A percentile compares a stretch with the other conserved stretches of the same genome.
phyloP scores from a whole-genome alignment of 2,329 filamentous ascomycete species.

The Trichoderma guizhouense region DNA sequence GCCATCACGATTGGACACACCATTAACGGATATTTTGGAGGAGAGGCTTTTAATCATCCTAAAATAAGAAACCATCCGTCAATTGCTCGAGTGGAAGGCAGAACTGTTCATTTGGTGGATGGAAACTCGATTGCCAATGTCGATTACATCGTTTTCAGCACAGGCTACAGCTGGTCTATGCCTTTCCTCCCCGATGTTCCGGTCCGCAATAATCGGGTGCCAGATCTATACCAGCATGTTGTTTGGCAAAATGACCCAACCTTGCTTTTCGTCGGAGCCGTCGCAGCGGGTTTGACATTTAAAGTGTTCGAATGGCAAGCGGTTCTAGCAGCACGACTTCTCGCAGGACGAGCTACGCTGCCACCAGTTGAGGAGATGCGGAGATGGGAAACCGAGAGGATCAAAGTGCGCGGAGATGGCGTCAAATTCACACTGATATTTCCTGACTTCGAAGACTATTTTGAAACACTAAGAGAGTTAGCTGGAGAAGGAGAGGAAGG shows the following conservation, averaged over 20 bases:
- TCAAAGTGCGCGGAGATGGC: conserved; percentile 54
- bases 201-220: conserved; percentile 53
- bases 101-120: conserved; percentile 55
- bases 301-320: conserved; percentile 69
- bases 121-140: conserved; percentile 50
- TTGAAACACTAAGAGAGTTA: conserved; percentile 51
- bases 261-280: conserved; percentile 57
- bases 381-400: conserved; percentile 55
- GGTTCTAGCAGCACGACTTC: conserved; percentile 56
- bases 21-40: conserved; percentile 54
- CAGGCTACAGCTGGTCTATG: conserved; percentile 62
- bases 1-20: conserved; percentile 49
- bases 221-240: conserved; percentile 55
- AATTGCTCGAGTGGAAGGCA: conserved; percentile 43
- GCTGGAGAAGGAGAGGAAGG: conserved; percentile 45
- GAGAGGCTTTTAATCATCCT: conserved; percentile 58
- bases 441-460: conserved; percentile 63
- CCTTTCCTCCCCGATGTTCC: conserved; percentile 55
- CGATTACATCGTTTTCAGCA: conserved; percentile 64
- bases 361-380: conserved; percentile 48
- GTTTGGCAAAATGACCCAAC: conserved; percentile 53
- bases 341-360: conserved; percentile 52
- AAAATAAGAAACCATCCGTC: conserved; percentile 46
- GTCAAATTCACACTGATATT: conserved; percentile 54
- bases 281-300: conserved; percentile 58